Conservation (phyloP, 2,329 filamentous ascomycete species). For the Pseudogymnoascus sp. region DNA sequence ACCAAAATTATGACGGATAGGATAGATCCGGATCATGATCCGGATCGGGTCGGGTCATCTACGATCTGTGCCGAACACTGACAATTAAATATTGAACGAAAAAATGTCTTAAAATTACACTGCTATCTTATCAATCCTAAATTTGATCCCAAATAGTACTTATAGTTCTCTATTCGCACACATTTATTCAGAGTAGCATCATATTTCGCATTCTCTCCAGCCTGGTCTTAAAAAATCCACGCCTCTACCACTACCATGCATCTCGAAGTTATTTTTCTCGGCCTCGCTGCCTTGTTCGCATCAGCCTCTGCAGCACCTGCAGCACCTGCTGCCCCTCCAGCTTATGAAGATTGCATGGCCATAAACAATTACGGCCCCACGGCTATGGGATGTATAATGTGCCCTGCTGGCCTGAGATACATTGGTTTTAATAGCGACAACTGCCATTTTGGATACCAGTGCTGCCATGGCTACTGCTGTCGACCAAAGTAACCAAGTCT, state of each 20-base stretch:
- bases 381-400: not conserved
- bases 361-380: not conserved
- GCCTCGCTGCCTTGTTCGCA: not conserved
- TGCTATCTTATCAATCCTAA: not conserved
- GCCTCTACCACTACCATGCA: not conserved
- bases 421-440: not conserved
- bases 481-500: not conserved
- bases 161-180: not conserved
- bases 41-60: too few relatives aligned
- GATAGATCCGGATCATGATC: too few relatives aligned
- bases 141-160: not conserved
- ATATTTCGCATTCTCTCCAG: not conserved
- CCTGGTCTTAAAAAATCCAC: not conserved
- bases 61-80: too few relatives aligned
- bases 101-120: not conserved
- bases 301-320: not conserved
- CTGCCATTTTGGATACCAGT: not conserved
- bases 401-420: not conserved
- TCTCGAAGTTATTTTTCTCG: constrained; percentile 24
- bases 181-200: not conserved
- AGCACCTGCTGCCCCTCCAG: not conserved
- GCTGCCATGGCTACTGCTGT: not conserved
- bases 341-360: not conserved
- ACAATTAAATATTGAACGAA: not conserved
- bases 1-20: too few relatives aligned